phyloP scores from a whole-genome alignment of 2,329 filamentous ascomycete species.

The Penicillium janthinellum region DNA sequence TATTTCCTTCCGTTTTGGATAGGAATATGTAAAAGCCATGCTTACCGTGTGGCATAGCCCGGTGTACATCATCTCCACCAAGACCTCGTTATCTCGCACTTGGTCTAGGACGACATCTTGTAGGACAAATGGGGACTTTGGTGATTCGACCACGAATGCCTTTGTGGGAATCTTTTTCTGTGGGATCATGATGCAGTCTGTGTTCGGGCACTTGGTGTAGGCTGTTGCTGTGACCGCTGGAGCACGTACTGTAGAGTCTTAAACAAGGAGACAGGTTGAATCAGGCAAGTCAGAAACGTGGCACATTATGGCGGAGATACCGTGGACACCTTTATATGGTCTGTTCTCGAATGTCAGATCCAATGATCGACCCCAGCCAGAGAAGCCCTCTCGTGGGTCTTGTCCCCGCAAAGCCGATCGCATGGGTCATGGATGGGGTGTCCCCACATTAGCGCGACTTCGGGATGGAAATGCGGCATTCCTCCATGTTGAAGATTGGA shows the following conservation, averaged over 20 bases:
- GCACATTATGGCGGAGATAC: not conserved
- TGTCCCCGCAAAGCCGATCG: conserved; percentile 13
- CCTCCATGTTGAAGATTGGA: not conserved
- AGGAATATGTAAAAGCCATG: not conserved
- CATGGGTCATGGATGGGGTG: not conserved
- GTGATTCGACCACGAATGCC: conserved; percentile 23
- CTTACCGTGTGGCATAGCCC: conserved; percentile 38
- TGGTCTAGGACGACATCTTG: conserved; percentile 32
- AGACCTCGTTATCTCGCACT: conserved; percentile 32
- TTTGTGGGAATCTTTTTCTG: conserved; percentile 22
- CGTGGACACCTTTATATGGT: not conserved
- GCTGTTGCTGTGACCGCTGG: not conserved
- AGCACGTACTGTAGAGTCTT: not conserved
- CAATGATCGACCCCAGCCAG: not conserved
- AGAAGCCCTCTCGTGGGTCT: not conserved
- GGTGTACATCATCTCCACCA: conserved; percentile 41
- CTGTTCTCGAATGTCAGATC: not conserved
- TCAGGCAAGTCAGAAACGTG: not conserved
- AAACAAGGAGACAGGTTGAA: not conserved
- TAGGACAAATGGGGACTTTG: conserved; percentile 24
- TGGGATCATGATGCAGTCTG: conserved; percentile 18
- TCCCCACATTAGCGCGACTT: conserved; percentile 12
- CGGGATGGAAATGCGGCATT: conserved; percentile 13
- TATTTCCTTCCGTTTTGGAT: not conserved
- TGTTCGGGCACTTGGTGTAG: not conserved